Percentiles rank a stretch among this genome's conserved stretches.
These are phyloP conservation scores for Fennellomyces sp. DNA, from an alignment of 371 early-diverging fungal species.

Conservation along the genomic window DNA sequence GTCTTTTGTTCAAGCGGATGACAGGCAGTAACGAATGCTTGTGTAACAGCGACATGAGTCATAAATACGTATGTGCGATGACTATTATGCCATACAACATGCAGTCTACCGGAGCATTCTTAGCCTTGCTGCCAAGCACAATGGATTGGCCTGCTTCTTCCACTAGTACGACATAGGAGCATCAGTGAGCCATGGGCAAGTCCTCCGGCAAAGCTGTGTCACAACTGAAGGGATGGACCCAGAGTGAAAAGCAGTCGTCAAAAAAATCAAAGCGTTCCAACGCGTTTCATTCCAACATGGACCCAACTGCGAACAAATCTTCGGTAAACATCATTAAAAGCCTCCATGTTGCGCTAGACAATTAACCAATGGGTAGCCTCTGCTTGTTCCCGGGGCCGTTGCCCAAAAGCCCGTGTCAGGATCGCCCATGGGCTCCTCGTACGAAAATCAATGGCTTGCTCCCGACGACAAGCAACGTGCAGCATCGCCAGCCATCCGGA, in stretches of 20 bases:
- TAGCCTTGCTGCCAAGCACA: too few species aligned
- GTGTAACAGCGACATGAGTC: too few species aligned
- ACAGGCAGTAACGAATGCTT: too few species aligned
- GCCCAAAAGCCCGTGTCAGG: slow-evolving; percentile 4
- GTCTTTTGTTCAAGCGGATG: too few species aligned
- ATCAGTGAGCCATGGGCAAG: too few species aligned
- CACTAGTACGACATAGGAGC: too few species aligned
- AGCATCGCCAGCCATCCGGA: slow-evolving; percentile 4
- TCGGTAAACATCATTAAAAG: neutral
- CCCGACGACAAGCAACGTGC: slow-evolving; percentile 14
- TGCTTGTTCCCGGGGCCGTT: slow-evolving; percentile 11
- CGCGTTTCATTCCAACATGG: neutral
- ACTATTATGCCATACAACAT: too few species aligned
- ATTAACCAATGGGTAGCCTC: slow-evolving; percentile 8
- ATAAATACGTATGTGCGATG: too few species aligned
- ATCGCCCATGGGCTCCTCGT: slow-evolving; percentile 22
- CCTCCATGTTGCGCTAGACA: neutral
- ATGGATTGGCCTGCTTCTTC: too few species aligned
- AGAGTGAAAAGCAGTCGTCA: slow-evolving; percentile 7
- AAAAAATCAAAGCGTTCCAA: neutral
- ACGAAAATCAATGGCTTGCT: slow-evolving; percentile 24
- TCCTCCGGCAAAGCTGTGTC: neutral
- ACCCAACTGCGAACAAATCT: slow-evolving; percentile 8
- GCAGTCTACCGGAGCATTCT: too few species aligned
- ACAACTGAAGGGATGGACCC: neutral